These are phyloP conservation scores for Ocimum tenuiflorum DNA, from an alignment of 257 asterid species.

Conservation along the genomic window DNA sequence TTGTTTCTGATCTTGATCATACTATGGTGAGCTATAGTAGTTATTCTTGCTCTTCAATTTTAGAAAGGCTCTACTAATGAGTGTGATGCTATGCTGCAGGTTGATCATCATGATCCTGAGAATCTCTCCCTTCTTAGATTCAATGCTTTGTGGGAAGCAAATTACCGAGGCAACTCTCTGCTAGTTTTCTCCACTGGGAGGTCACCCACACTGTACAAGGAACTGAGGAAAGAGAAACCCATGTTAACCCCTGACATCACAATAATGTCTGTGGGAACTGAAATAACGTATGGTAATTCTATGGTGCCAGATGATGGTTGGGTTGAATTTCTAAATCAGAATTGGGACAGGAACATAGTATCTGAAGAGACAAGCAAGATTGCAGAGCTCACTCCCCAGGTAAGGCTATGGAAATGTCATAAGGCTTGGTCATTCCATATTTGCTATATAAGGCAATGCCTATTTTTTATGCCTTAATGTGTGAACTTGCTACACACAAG, in stretches of 20 bases:
- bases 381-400: conserved; percentile 83
- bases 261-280: conserved; percentile 95
- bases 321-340: conserved; percentile 72
- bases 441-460: not conserved
- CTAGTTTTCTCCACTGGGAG: conserved; percentile 97
- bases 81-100: conserved; percentile 43
- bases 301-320: conserved; percentile 96
- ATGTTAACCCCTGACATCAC: conserved; percentile 95
- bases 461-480: not conserved
- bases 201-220: conserved; percentile 83
- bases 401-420: conserved; percentile 20
- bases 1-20: conserved; percentile 94
- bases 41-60: not conserved
- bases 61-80: conserved; percentile 11
- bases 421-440: conserved; percentile 4
- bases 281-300: conserved; percentile 87
- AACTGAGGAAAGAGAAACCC: conserved; percentile 94
- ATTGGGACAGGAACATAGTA: conserved; percentile 83
- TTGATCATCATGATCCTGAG: conserved; percentile 82
- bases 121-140: conserved; percentile 82
- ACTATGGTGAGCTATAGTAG: conserved; percentile 63
- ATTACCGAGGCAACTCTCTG: conserved; percentile 76
- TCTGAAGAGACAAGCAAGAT: conserved; percentile 70
- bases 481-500: conserved; percentile 3
- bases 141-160: conserved; percentile 93